Evolutionary conservation across 148 eudicot genomes (phyloP).

Genomic region (Dysphania ambrosioides): DNA sequence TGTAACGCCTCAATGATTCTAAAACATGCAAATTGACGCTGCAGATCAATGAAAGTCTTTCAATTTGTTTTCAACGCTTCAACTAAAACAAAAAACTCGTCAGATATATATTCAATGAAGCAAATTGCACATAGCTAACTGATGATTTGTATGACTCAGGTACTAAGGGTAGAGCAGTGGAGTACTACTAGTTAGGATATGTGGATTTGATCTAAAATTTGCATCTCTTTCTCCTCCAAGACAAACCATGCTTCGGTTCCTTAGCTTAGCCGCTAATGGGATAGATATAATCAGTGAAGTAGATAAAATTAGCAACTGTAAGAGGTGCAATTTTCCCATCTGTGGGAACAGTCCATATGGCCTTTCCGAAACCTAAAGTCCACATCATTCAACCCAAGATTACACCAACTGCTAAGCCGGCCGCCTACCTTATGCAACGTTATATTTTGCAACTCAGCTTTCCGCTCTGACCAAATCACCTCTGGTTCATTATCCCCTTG

Average conservation of each 20-base stretch:
- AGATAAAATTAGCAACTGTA: background rate
- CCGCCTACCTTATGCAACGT: background rate
- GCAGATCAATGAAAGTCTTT: no score
- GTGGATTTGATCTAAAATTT: background rate
- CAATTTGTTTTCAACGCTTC: no score
- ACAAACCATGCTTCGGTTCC: background rate
- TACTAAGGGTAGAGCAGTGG: no score
- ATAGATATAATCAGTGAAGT: background rate
- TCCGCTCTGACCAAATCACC: background rate
- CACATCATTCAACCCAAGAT: conserved; percentile 14
- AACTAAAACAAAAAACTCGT: no score
- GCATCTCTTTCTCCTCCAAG: conserved; percentile 10
- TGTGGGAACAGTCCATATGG: background rate
- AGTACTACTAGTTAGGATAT: no score
- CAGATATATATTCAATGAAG: no score
- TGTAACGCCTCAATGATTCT: no score
- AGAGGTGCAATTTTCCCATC: background rate
- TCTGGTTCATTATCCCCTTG: conserved; percentile 12
- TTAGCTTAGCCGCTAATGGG: no score
- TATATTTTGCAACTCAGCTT: background rate
- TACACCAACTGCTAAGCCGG: conserved; percentile 17
- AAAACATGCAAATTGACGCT: no score
- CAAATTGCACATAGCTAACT: no score
- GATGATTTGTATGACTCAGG: no score
- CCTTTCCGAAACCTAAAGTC: conserved; percentile 13